Base-by-base conservation (phyloP, 345 rosid genomes). In the Citrus unshiu region DNA sequence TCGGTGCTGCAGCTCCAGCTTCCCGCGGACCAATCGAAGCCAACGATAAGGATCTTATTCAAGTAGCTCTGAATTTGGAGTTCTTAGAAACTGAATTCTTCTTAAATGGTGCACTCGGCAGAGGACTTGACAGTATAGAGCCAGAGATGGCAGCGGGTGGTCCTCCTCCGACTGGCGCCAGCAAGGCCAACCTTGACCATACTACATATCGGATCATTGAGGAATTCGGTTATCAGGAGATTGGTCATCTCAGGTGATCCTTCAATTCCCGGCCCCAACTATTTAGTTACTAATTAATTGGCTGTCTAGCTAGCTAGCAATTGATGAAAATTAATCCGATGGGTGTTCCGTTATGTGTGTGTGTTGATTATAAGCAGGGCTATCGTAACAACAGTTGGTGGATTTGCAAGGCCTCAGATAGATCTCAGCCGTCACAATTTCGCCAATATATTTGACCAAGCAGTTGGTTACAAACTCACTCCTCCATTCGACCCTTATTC, bases 401-500 rank as follows among this genome's bases (percentile, higher is more conserved):
- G 93, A 43, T 68, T 91, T 13, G 89, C 72, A 25, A 86, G 95
- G 62, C 95, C 97, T 54, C 70, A 83, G 25, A 43, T 90, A 24
- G 84, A 94, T 80, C 85, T 91, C 8, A 85, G 90, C 65, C 46
- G 72, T 49, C 61, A 81, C 29, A 84, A 73, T 27, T 92, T 91
- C 4, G 93, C 88, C 1, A 62, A n/a, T 19, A 57, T 86, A 22
- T 80, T 93, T 78, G 86, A 91, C 19, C 27, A 73, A 76, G 94
- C 95, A 1, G 74, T 84, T 30, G 97, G 94, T 9, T 77, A 76
- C 35, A 66, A 70, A 64, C 46, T 91, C 61, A 14, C 66, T 24
- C 98, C 98, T 25, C 92, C 84, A 64, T 91, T 93, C 39, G 83
- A 94, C 43, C 93, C 97, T 21, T 94, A 93, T 66, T 68, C 61